Evolutionary conservation across 1,284 basidiomycete genomes (phyloP).

Genomic region (Ganoderma resinaceum): DNA sequence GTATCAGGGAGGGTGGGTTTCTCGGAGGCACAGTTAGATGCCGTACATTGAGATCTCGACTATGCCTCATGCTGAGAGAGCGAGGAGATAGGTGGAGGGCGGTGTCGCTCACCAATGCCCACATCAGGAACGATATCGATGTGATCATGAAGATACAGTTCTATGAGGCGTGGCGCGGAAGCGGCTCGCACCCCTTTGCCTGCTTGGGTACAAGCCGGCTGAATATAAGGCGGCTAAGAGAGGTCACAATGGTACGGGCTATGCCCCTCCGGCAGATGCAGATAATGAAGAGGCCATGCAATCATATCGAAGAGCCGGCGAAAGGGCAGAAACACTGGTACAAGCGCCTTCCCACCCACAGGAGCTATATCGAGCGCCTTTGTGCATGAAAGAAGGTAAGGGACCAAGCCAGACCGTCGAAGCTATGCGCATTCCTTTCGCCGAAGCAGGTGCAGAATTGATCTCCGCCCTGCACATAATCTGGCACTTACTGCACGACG

Average conservation of each 20-base stretch:
- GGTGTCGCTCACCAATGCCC: background rate
- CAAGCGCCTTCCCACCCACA: background rate
- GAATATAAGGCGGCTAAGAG: background rate
- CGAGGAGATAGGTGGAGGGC: background rate
- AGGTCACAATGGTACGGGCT: background rate
- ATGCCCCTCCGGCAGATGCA: background rate
- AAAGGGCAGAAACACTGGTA: background rate
- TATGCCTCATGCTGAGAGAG: background rate
- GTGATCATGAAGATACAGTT: no score
- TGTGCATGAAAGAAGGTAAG: background rate
- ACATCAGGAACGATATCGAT: background rate
- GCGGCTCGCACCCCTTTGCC: no score
- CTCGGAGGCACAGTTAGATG: background rate
- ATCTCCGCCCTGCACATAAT: background rate
- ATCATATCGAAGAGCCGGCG: background rate
- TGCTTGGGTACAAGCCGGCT: background rate
- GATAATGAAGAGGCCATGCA: background rate
- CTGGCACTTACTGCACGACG: no score
- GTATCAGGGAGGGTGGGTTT: background rate
- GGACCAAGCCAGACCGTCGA: background rate
- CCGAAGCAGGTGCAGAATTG: background rate
- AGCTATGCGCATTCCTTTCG: background rate
- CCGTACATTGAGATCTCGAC: background rate
- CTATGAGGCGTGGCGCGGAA: no score
- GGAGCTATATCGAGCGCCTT: background rate